Evolutionary conservation across 2,329 filamentous ascomycete genomes (phyloP).

Genomic region (Cladosporium sp.): DNA sequence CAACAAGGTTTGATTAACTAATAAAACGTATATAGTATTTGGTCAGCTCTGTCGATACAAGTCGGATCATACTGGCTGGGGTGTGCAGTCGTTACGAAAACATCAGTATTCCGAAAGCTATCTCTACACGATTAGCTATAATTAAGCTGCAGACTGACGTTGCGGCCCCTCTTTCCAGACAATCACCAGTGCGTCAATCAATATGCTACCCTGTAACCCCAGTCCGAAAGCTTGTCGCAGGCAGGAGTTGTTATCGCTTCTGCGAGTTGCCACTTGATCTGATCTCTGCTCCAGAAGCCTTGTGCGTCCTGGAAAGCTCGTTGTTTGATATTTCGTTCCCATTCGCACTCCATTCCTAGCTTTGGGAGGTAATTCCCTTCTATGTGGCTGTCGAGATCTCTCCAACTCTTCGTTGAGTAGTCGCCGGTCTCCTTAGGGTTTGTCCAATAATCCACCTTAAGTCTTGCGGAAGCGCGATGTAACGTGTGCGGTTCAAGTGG

Average conservation of each 20-base stretch:
- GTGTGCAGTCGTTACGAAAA: no score
- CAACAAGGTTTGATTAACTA: no score
- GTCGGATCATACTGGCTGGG: no score
- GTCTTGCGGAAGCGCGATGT: conserved; percentile 64
- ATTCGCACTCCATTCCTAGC: conserved; percentile 68
- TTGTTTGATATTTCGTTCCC: conserved; percentile 63
- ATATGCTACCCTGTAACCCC: no score
- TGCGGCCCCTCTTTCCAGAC: no score
- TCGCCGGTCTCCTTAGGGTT: conserved; percentile 72
- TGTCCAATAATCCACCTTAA: conserved; percentile 79
- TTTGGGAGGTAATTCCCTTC: conserved; percentile 68
- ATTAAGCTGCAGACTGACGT: no score
- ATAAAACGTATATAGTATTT: no score
- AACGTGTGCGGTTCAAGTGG: conserved; percentile 68
- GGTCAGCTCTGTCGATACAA: no score
- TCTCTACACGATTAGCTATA: no score
- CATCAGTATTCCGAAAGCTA: no score
- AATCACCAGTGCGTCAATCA: no score
- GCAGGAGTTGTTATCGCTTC: conserved; percentile 56
- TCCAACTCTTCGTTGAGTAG: conserved; percentile 69
- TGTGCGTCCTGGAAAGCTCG: conserved; percentile 71
- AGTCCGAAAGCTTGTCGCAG: conserved; percentile 53
- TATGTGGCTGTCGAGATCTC: conserved; percentile 70
- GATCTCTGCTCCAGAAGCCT: conserved; percentile 82
- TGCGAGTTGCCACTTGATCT: conserved; percentile 72